Conservation (phyloP, 192 early-diverging fungal genomes). For the Backusella australiensis region DNA sequence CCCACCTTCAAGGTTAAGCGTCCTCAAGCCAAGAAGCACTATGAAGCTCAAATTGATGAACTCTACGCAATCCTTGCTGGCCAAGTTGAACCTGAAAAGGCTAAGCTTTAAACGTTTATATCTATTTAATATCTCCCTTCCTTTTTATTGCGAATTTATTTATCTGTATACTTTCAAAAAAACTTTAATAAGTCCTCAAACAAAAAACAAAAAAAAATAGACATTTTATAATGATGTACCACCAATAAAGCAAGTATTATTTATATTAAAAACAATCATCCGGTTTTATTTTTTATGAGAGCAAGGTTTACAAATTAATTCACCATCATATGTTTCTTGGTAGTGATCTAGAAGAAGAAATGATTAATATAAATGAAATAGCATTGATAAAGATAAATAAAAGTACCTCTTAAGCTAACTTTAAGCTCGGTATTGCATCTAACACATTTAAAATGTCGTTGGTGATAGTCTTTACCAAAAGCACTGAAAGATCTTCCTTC, state of each 20-base stretch:
- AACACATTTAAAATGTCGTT: conserved; percentile 31
- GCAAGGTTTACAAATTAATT: conserved; percentile 23
- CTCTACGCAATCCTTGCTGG: conserved; percentile 54
- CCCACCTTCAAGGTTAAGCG: conserved; percentile 89
- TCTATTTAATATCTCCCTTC: background rate
- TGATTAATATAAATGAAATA: background rate
- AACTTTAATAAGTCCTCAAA: background rate
- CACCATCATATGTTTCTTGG: conserved; percentile 12
- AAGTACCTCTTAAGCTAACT: conserved; percentile 27
- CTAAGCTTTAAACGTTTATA: conserved; percentile 10
- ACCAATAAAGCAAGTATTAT: background rate
- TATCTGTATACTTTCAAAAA: background rate
- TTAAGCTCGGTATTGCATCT: conserved; percentile 24
- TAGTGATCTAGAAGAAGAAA: conserved; percentile 18
- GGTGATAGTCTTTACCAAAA: conserved; percentile 33
- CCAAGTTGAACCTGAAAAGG: background rate
- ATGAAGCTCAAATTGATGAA: conserved; percentile 56
- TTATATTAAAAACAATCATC: background rate
- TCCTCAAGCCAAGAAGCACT: conserved; percentile 68
- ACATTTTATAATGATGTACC: background rate
- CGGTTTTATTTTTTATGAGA: conserved; percentile 13
- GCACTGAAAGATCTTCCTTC: conserved; percentile 25
- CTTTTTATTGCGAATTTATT: background rate
- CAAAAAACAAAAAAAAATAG: background rate
- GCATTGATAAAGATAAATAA: background rate